These are phyloP conservation scores for Talaromyces adpressus DNA, from an alignment of 495 filamentous ascomycete species.

Conservation along the genomic window DNA sequence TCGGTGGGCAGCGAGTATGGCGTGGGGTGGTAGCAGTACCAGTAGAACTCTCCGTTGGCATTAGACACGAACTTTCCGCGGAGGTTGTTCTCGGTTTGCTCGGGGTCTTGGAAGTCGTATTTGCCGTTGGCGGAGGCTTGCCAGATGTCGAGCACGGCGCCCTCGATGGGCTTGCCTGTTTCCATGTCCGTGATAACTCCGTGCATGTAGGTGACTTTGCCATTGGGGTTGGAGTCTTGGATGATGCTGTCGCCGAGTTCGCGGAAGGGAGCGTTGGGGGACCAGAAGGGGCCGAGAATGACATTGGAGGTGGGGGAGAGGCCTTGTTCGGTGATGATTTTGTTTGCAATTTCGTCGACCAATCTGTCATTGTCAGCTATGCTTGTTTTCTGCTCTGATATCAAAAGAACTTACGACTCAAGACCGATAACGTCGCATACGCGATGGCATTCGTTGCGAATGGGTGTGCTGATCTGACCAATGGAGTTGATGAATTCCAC, in stretches of 20 bases:
- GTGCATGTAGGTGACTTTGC: conserved; percentile 66
- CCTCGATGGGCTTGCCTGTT: conserved; percentile 61
- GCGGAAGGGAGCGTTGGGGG: conserved; percentile 73
- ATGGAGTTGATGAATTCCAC: conserved; percentile 59
- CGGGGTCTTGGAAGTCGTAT: conserved; percentile 85
- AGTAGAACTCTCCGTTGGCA: conserved; percentile 66
- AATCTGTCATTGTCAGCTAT: conserved; percentile 38
- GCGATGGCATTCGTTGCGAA: conserved; percentile 67
- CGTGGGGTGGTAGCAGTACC: conserved; percentile 79
- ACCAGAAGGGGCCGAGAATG: conserved; percentile 86
- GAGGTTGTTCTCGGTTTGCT: conserved; percentile 73
- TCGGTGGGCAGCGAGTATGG: conserved; percentile 74
- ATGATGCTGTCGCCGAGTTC: conserved; percentile 64
- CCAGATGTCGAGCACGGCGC: conserved; percentile 79
- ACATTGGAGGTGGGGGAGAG: conserved; percentile 70
- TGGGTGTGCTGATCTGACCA: conserved; percentile 63
- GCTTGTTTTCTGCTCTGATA: background rate
- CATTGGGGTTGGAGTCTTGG: conserved; percentile 55
- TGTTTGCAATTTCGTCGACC: conserved; percentile 81
- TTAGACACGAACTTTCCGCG: conserved; percentile 77
- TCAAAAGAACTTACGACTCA: conserved; percentile 43
- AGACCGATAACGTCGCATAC: conserved; percentile 67
- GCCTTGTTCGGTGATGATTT: conserved; percentile 62
- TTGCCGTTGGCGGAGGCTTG: conserved; percentile 77
- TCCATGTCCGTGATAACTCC: conserved; percentile 65